These are phyloP conservation scores for Diaporthe aspalathi DNA, from an alignment of 2,329 filamentous ascomycete species.

Conservation along the genomic window DNA sequence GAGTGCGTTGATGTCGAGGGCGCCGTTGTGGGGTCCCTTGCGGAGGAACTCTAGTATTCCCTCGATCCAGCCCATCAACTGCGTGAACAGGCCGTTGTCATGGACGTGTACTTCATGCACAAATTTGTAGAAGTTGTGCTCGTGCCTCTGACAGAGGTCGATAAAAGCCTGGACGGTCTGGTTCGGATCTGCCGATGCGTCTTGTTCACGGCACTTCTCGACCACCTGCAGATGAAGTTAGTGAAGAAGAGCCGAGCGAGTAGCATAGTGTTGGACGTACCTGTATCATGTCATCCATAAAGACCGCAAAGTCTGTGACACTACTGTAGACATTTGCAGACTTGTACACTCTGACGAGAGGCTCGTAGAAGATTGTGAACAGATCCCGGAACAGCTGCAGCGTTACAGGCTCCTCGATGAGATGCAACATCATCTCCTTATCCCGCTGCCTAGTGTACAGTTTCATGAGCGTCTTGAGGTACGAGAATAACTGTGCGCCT, in stretches of 20 bases:
- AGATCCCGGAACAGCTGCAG: constrained; percentile 95
- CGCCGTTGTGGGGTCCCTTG: constrained; percentile 85
- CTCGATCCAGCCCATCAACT: constrained; percentile 97
- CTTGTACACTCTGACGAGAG: constrained; percentile 96
- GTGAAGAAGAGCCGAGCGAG: neutral
- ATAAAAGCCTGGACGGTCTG: constrained; percentile 99
- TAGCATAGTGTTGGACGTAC: constrained; percentile 55
- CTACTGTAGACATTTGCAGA: constrained; percentile 98
- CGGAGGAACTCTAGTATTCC: constrained; percentile 93
- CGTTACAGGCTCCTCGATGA: constrained; percentile 97
- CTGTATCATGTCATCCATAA: constrained; percentile 91
- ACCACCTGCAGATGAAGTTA: constrained; percentile 60
- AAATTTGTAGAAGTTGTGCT: constrained; percentile 99
- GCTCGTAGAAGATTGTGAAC: constrained; percentile 99
- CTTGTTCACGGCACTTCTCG: constrained; percentile 74
- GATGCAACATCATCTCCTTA: constrained; percentile 95
- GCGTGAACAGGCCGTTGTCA: constrained; percentile 95
- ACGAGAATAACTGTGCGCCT: constrained; percentile 91
- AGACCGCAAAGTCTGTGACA: constrained; percentile 94
- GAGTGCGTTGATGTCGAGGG: constrained; percentile 92
- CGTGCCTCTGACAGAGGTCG: constrained; percentile 92
- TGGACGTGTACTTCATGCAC: constrained; percentile 97
- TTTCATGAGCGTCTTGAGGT: constrained; percentile 94
- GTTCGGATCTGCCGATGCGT: constrained; percentile 94
- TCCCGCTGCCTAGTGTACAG: constrained; percentile 90